A percentile compares a stretch with the other conserved stretches of the same genome.
These are phyloP conservation scores for Globisporangium carolinianum DNA, from an alignment of 352 stramenopile species.

Conservation along the genomic window DNA sequence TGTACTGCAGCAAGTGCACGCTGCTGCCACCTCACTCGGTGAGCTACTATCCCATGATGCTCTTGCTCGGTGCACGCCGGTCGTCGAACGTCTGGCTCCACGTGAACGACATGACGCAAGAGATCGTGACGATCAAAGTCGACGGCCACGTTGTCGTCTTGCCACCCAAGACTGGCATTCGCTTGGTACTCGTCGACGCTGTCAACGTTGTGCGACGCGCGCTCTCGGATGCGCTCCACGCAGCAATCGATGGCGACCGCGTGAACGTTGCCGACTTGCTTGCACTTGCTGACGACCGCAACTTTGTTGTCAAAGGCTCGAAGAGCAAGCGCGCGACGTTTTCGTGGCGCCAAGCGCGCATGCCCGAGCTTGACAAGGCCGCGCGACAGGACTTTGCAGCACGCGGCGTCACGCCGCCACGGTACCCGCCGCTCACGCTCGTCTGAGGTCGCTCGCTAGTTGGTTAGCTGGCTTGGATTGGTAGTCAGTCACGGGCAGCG, in stretches of 20 bases:
- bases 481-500: too few relatives aligned
- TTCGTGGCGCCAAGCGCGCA: conserved; percentile 44
- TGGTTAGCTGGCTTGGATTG: too few relatives aligned
- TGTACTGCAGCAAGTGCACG: conserved; percentile 78
- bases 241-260: conserved; percentile 14
- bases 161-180: conserved; percentile 38
- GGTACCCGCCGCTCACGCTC: conserved; percentile 19
- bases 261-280: conserved; percentile 32
- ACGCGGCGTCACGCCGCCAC: conserved; percentile 19
- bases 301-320: conserved; percentile 32
- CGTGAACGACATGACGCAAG: conserved; percentile 31
- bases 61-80: conserved; percentile 32
- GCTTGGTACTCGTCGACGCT: conserved; percentile 23
- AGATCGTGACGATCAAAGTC: conserved; percentile 64
- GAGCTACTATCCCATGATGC: conserved; percentile 57
- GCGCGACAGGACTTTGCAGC: conserved; percentile 14
- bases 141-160: conserved; percentile 44
- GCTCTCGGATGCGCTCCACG: conserved; percentile 50
- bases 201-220: conserved; percentile 48
- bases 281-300: conserved; percentile 33
- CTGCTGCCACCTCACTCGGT: conserved; percentile 50
- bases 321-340: conserved; percentile 30
- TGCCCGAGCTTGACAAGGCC: conserved; percentile 20
- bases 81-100: conserved; percentile 61
- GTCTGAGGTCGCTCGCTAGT: background rate